Evolutionary conservation across 2,329 filamentous ascomycete genomes (phyloP), one percentile per base, ranked within the genome.

Genomic region (Epichloe coenophiala): DNA sequence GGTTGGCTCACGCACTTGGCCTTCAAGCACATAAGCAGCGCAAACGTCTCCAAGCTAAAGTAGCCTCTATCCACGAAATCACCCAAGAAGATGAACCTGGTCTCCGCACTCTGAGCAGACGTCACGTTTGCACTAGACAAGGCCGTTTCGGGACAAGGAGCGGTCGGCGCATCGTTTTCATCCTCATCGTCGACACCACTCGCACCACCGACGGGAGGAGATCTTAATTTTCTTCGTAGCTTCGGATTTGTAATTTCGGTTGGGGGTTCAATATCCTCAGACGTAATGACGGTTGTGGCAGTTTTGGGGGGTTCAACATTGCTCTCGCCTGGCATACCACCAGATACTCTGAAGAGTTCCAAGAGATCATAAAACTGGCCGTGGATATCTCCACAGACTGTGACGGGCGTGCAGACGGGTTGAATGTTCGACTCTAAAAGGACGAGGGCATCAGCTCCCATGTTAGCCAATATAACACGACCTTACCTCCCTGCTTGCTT

Each of bases 341-440:
- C 93, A 45, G 91, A 89, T 40, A 98, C 91, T 49, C 90, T 85
- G 70, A 98, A 98, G 47, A 98, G 81, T 73, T 98, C 93, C 54
- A 97, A 81, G 9, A 98, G 76, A 67, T 98, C 93, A 71, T 98
- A 97, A 68, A 97, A 97, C 71, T 98, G 93, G 60, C 93, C 93
- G 69, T 98, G 93, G 55, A 98, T 97, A 65, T 98, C 93, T 64
- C 93, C 93, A 63, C 93, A 97, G 56, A 98, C 86, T 5, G 93
- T 98, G 55, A 98, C 93, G 6, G 93, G 93, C 0, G 93, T 95
- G 49, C 86, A 82, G 19, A 98, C 91, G n/a, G 93, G 93, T 67
- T 97, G 93, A 53, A 98, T 97, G 66, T 98, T 98, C 57, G 90
- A 96, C 71, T 98, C 93, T 94, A 59, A 9, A 47, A 21, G 37